A percentile compares a stretch with the other conserved stretches of the same genome.
Conservation (phyloP, 768 basidiomycete genomes). For the Gyrodon lividus region DNA sequence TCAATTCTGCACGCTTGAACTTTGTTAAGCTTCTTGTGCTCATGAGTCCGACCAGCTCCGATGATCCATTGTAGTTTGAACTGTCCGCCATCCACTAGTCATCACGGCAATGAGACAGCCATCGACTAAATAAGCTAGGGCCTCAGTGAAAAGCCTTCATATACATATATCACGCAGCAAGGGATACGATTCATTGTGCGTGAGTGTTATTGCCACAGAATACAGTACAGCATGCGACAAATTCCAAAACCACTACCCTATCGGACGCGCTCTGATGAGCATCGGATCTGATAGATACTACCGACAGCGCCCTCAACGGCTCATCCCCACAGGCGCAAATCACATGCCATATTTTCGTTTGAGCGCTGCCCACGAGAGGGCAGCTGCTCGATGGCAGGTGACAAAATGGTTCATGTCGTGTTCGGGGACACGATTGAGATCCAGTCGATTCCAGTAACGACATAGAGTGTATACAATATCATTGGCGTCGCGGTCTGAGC, state of each 20-base stretch:
- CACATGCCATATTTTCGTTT: conserved; percentile 71
- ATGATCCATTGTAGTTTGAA: conserved; percentile 11
- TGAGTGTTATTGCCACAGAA: conserved; percentile 19
- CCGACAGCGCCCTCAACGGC: conserved; percentile 2
- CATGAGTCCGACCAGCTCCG: not conserved
- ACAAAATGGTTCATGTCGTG: conserved; percentile 83
- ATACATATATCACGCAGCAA: not conserved
- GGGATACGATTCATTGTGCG: not conserved
- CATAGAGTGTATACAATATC: conserved; percentile 72
- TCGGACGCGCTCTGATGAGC: conserved; percentile 17
- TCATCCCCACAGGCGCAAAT: conserved; percentile 8
- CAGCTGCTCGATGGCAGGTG: conserved; percentile 53
- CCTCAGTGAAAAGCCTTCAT: not conserved
- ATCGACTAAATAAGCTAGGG: not conserved
- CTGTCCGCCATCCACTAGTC: not conserved
- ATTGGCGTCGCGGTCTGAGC: conserved; percentile 69
- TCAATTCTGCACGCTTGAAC: conserved; percentile 10
- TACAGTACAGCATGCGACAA: conserved; percentile 23
- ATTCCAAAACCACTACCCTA: conserved; percentile 19
- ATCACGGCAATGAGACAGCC: not conserved
- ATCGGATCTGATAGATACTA: conserved; percentile 31
- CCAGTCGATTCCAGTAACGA: conserved; percentile 78
- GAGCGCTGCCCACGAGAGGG: conserved; percentile 71
- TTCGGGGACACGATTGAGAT: conserved; percentile 84
- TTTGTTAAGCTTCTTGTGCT: conserved; percentile 1